phyloP scores from a whole-genome alignment of 805 yeast genomes.

The Wickerhamiella occidentalis region DNA sequence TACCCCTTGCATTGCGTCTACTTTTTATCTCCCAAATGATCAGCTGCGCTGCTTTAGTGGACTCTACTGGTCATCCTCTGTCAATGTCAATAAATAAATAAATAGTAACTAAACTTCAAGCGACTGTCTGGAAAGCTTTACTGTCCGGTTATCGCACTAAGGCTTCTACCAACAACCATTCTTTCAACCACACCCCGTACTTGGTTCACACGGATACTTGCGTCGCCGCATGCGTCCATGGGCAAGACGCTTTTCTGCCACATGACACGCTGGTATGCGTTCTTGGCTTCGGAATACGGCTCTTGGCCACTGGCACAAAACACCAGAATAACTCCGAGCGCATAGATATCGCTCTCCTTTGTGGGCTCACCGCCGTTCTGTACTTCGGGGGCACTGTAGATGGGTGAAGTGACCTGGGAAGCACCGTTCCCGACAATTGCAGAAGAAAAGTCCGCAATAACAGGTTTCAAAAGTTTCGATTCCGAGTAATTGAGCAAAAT shows the following conservation, averaged over 20 bases:
- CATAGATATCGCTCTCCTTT: constrained; percentile 35
- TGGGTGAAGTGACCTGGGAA: constrained; percentile 29
- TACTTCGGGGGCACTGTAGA: constrained; percentile 39
- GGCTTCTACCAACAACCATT: not conserved
- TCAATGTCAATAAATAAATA: not conserved
- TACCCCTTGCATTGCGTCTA: too few relatives aligned
- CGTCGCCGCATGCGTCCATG: constrained; percentile 21
- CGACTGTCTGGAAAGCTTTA: not conserved
- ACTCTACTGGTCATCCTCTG: too few relatives aligned
- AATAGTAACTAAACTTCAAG: not conserved
- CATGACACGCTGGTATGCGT: constrained; percentile 25
- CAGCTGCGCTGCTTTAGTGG: too few relatives aligned
- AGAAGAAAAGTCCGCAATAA: constrained; percentile 38
- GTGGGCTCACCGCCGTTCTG: constrained; percentile 25
- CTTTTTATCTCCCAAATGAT: too few relatives aligned
- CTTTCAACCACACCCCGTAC: not conserved
- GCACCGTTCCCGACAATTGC: constrained; percentile 22
- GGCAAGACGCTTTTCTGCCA: constrained; percentile 26
- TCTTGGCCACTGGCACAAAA: constrained; percentile 36
- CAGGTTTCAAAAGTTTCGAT: constrained; percentile 23
- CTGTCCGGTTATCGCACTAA: not conserved
- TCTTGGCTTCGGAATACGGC: constrained; percentile 32
- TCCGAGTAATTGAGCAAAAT: constrained; percentile 30
- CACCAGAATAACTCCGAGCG: constrained; percentile 37
- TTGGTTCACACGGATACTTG: constrained; percentile 15